Conservation (phyloP, 139 green algal species). For the Penium margaritaceum region DNA sequence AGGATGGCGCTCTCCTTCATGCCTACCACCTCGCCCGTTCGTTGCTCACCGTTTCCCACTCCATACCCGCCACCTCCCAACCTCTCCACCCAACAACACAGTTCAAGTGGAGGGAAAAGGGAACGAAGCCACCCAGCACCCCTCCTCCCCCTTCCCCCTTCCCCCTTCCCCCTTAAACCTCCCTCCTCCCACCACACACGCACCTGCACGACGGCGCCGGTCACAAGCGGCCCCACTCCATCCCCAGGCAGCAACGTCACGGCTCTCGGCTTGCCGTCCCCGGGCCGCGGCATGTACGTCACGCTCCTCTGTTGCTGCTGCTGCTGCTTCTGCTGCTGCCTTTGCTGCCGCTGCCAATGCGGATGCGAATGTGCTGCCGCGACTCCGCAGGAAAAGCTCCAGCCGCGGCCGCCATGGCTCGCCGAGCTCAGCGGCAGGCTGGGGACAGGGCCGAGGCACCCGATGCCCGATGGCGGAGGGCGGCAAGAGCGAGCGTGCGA, state of each 20-base stretch:
- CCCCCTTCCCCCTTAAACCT: background rate
- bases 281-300: constrained; percentile 56
- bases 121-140: no score
- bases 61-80: background rate
- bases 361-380: no score
- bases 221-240: constrained; percentile 50
- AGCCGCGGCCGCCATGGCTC: no score
- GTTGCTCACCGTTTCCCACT: no score
- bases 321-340: no score
- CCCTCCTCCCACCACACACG: background rate
- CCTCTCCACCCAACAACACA: background rate
- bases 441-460: no score
- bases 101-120: no score
- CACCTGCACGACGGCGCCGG: constrained; percentile 28
- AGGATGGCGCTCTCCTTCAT: background rate
- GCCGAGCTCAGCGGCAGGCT: no score
- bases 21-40: background rate
- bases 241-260: constrained; percentile 64
- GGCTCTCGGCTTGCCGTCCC: constrained; percentile 32
- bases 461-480: no score
- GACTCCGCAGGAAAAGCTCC: no score
- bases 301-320: constrained; percentile 9
- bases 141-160: background rate
- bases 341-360: no score
- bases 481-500: no score